These are phyloP conservation scores for Edaphochlamys debaryana DNA, from an alignment of 139 green algal genomes.

Conservation along the genomic window DNA sequence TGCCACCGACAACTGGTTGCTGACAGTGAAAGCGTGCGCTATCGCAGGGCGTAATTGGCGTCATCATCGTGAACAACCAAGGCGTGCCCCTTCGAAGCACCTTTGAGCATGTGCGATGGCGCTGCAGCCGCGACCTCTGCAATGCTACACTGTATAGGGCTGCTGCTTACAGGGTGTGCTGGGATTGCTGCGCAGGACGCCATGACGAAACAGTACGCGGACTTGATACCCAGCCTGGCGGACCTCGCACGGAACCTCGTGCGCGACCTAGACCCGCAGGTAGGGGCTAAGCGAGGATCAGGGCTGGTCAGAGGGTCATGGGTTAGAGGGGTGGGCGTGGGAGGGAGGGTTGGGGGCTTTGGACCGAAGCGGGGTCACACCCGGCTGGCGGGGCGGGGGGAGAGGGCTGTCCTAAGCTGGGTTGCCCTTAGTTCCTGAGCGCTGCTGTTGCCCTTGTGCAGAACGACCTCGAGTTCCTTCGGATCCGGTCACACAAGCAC, in stretches of 20 bases:
- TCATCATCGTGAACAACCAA: conserved; percentile 50
- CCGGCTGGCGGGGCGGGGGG: too few species aligned
- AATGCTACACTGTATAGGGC: too few species aligned
- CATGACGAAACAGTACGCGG: conserved; percentile 72
- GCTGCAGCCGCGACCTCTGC: background rate
- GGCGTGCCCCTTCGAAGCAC: conserved; percentile 54
- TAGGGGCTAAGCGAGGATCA: background rate
- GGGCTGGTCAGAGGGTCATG: too few species aligned
- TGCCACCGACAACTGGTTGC: background rate
- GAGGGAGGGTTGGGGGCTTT: too few species aligned
- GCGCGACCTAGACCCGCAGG: conserved; percentile 79
- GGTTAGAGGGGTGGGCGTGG: too few species aligned
- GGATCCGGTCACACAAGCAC: conserved; percentile 75
- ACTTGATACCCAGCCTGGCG: conserved; percentile 77
- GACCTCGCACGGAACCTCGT: conserved; percentile 75
- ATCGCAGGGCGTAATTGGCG: conserved; percentile 48
- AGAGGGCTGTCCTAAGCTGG: too few species aligned
- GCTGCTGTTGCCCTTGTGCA: too few species aligned
- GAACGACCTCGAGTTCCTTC: conserved; percentile 86
- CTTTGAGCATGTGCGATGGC: conserved; percentile 55
- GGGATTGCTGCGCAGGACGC: conserved; percentile 55
- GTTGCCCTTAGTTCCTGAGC: too few species aligned
- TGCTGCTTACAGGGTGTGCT: background rate
- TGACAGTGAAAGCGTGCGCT: background rate
- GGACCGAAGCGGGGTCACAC: too few species aligned